These are phyloP conservation scores for Hyphopichia burtonii DNA, from an alignment of 1,139 yeast genomes.

Conservation along the genomic window DNA sequence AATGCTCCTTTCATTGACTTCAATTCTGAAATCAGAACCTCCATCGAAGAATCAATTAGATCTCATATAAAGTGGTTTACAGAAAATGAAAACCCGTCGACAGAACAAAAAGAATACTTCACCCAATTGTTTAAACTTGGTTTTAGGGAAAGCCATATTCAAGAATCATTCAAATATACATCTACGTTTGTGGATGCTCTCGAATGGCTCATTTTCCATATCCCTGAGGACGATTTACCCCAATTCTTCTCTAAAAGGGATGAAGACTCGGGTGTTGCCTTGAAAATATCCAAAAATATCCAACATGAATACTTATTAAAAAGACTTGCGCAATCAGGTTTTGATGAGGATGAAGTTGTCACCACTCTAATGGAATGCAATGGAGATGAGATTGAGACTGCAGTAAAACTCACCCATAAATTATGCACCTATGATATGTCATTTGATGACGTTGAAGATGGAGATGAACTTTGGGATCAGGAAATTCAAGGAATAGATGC, in stretches of 20 bases:
- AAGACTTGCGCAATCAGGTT: constrained; percentile 65
- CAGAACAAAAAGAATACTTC: constrained; percentile 11
- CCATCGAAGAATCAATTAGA: constrained; percentile 55
- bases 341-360: constrained; percentile 62
- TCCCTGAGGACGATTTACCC: constrained; percentile 94
- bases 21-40: constrained; percentile 46
- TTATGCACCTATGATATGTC: constrained; percentile 22
- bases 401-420: constrained; percentile 49
- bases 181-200: constrained; percentile 52
- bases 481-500: constrained; percentile 71
- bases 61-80: constrained; percentile 55
- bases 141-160: constrained; percentile 66
- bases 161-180: constrained; percentile 69
- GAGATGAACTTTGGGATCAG: constrained; percentile 61
- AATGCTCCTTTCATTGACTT: constrained; percentile 56
- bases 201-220: constrained; percentile 83
- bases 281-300: constrained; percentile 46
- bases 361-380: constrained; percentile 41
- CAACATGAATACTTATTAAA: constrained; percentile 45
- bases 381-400: constrained; percentile 51
- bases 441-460: constrained; percentile 13
- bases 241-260: constrained; percentile 45
- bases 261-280: constrained; percentile 45
- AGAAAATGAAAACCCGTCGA: constrained; percentile 7
- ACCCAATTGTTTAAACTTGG: constrained; percentile 49